phyloP scores from a whole-genome alignment of 306 rosid genomes.

The Sesbania bispinosa region DNA sequence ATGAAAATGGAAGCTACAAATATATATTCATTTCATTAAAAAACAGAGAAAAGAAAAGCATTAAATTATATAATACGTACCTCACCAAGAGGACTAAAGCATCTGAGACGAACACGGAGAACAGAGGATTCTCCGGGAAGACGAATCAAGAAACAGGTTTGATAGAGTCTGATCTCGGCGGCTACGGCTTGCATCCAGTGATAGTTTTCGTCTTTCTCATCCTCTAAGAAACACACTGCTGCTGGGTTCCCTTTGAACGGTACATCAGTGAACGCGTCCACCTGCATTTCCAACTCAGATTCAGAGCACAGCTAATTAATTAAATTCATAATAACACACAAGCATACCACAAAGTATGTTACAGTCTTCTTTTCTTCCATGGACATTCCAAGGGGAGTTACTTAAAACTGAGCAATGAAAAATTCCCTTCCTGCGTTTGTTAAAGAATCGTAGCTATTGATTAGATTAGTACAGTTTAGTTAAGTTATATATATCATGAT shows the following conservation, averaged over 20 bases:
- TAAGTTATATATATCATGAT: no score
- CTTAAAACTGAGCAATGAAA: not conserved
- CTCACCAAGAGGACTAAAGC: constrained; percentile 65
- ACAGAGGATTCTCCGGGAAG: constrained; percentile 7
- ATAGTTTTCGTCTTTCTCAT: constrained; percentile 51
- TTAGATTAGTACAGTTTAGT: no score
- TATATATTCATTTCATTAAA: no score
- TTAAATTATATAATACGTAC: no score
- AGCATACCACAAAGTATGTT: constrained; percentile 55
- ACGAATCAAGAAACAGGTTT: constrained; percentile 46
- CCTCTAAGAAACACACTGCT: constrained; percentile 62
- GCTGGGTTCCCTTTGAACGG: constrained; percentile 81
- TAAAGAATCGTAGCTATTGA: no score
- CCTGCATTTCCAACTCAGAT: constrained; percentile 31
- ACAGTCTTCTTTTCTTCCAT: constrained; percentile 53
- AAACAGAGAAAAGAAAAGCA: no score
- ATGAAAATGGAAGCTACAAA: no score
- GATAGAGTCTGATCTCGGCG: constrained; percentile 50
- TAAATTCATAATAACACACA: not conserved
- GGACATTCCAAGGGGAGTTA: not conserved
- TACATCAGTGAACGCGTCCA: constrained; percentile 65
- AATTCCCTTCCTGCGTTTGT: no score
- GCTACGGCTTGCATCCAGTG: constrained; percentile 63
- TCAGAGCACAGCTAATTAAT: not conserved
- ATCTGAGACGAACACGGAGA: constrained; percentile 54